A percentile compares a stretch with the other conserved stretches of the same genome.
These are phyloP conservation scores for Tephrocybe rancida DNA, from an alignment of 768 basidiomycete genomes.

Conservation along the genomic window DNA sequence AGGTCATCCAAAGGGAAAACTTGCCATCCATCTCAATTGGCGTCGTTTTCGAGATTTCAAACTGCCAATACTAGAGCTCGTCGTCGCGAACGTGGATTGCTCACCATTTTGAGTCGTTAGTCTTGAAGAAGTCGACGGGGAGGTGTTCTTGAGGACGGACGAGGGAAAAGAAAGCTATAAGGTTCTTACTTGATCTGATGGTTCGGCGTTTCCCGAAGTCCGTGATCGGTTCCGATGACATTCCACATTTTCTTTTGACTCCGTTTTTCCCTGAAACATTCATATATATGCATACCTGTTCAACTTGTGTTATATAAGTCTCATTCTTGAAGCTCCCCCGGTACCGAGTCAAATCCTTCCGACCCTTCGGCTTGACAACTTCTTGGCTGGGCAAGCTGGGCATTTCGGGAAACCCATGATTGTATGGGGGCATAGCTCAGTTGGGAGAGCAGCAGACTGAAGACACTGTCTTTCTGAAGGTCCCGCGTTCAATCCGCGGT, in stretches of 20 bases:
- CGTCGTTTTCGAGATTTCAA: constrained; percentile 31
- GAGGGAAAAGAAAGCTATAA: background rate
- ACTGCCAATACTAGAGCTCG: constrained; percentile 41
- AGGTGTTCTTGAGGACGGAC: constrained; percentile 1
- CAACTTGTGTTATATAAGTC: too few relatives aligned
- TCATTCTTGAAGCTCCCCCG: too few relatives aligned
- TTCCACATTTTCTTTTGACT: too few relatives aligned
- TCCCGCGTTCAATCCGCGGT: constrained; percentile 1
- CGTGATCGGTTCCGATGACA: too few relatives aligned
- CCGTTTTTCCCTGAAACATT: too few relatives aligned
- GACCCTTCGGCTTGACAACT: too few relatives aligned
- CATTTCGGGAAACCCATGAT: background rate
- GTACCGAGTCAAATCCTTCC: too few relatives aligned
- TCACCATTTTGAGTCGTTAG: constrained; percentile 53
- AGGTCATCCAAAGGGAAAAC: constrained; percentile 42
- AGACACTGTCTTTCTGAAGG: constrained; percentile 1
- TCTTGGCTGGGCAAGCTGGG: background rate
- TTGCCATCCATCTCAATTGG: constrained; percentile 53
- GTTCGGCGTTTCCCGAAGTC: constrained; percentile 1
- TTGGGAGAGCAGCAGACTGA: constrained; percentile 15
- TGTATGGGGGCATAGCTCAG: constrained; percentile 14
- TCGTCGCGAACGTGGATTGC: constrained; percentile 29
- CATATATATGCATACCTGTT: too few relatives aligned
- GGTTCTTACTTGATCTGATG: background rate
- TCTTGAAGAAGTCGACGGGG: constrained; percentile 39